phyloP scores from a whole-genome alignment of 148 eudicot genomes.

The Cornus suecica region DNA sequence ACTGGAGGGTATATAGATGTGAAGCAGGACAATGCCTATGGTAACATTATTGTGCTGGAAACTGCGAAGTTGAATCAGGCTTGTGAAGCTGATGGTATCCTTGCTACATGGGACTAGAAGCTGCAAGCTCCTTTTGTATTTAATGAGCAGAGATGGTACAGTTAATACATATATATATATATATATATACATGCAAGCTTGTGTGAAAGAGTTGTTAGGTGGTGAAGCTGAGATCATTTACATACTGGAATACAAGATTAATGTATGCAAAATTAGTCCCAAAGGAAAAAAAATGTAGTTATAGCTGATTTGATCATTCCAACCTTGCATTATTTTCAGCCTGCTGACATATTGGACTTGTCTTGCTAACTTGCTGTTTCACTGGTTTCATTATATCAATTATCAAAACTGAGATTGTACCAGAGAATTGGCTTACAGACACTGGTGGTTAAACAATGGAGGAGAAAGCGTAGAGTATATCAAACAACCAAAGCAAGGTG shows the following conservation, averaged over 20 bases:
- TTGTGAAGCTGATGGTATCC: constrained; percentile 13
- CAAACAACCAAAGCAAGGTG: background rate
- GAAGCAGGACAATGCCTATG: constrained; percentile 45
- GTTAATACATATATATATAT: background rate
- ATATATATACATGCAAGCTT: too few species aligned
- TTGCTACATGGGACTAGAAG: background rate
- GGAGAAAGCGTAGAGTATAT: background rate
- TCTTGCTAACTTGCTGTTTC: too few species aligned
- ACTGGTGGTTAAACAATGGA: background rate
- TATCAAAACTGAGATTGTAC: too few species aligned
- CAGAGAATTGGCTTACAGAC: too few species aligned
- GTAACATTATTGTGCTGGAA: constrained; percentile 40
- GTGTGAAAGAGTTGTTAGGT: background rate
- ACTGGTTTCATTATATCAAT: too few species aligned
- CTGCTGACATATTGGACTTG: too few species aligned
- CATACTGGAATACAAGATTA: background rate
- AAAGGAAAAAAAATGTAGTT: background rate
- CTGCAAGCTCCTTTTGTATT: background rate
- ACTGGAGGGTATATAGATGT: constrained; percentile 42
- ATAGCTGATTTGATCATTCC: background rate
- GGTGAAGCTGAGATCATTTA: background rate
- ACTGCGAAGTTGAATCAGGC: constrained; percentile 36
- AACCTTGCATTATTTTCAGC: too few species aligned
- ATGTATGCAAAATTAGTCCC: background rate
- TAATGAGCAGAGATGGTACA: background rate